A percentile compares a stretch with the other conserved stretches of the same genome.
These are phyloP conservation scores for Schizosaccharomyces octosporus DNA, from an alignment of 805 yeast species.

Conservation along the genomic window DNA sequence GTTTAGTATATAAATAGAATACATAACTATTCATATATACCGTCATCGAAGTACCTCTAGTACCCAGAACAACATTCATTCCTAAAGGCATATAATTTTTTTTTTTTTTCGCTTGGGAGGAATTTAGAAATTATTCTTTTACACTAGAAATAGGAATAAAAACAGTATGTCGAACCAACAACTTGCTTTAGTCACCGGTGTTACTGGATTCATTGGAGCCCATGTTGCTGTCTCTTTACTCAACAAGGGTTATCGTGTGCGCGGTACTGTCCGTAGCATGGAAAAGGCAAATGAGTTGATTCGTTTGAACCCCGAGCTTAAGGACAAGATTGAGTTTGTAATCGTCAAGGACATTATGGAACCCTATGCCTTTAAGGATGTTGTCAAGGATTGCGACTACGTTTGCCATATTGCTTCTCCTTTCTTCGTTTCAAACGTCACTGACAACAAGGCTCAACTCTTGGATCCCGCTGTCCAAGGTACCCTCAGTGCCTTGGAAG, in stretches of 20 bases:
- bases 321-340: not conserved
- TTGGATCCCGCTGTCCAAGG: conserved; percentile 24
- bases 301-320: not conserved
- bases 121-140: too few relatives aligned
- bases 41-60: too few relatives aligned
- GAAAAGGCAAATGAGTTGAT: not conserved
- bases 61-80: too few relatives aligned
- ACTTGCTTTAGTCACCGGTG: conserved; percentile 1
- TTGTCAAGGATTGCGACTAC: conserved; percentile 9
- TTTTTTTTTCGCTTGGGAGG: too few relatives aligned
- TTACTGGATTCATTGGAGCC: conserved; percentile 1
- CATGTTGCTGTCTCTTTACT: not conserved
- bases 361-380: conserved; percentile 17
- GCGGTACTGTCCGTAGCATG: not conserved
- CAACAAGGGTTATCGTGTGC: not conserved
- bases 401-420: conserved; percentile 21
- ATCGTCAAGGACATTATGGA: conserved; percentile 17
- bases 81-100: too few relatives aligned
- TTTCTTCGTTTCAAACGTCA: conserved; percentile 6
- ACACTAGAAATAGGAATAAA: not conserved
- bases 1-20: too few relatives aligned
- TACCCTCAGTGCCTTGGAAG: conserved; percentile 20
- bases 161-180: not conserved
- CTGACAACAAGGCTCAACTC: conserved; percentile 19
- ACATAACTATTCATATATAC: too few relatives aligned